Evolutionary conservation across 371 early-diverging fungal species (phyloP).

Genomic region (Lichtheimia ramosa): DNA sequence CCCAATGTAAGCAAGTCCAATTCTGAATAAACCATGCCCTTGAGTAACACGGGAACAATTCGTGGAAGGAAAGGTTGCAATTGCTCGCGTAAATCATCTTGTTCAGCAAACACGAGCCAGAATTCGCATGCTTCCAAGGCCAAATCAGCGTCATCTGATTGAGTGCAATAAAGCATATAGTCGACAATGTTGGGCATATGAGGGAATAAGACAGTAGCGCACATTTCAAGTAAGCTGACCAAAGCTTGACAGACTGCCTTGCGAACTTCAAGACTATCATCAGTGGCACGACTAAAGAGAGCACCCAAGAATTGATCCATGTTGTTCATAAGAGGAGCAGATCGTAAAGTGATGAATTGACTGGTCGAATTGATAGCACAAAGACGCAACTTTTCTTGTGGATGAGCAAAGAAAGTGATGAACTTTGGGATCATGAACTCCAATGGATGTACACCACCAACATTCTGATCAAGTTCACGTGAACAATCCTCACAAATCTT

Average conservation of each 20-base stretch:
- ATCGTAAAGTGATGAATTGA: slow-evolving; percentile 76
- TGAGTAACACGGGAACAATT: slow-evolving; percentile 89
- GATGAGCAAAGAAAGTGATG: slow-evolving; percentile 76
- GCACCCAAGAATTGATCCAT: slow-evolving; percentile 75
- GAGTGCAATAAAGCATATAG: slow-evolving; percentile 93
- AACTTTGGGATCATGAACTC: slow-evolving; percentile 86
- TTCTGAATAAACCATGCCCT: slow-evolving; percentile 94
- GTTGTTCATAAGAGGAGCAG: slow-evolving; percentile 69
- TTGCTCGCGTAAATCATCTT: slow-evolving; percentile 74
- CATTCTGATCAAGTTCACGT: slow-evolving; percentile 71
- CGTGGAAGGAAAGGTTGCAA: slow-evolving; percentile 77
- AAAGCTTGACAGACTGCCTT: slow-evolving; percentile 92
- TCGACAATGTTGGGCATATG: slow-evolving; percentile 83
- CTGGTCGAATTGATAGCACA: slow-evolving; percentile 77
- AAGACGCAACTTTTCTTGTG: slow-evolving; percentile 70
- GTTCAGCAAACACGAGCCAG: slow-evolving; percentile 95
- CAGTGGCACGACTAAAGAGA: slow-evolving; percentile 81
- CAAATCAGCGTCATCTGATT: slow-evolving; percentile 76
- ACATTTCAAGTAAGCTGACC: slow-evolving; percentile 82
- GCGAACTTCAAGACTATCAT: slow-evolving; percentile 78
- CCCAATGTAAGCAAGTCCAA: slow-evolving; percentile 80
- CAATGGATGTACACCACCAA: slow-evolving; percentile 73
- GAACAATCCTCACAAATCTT: slow-evolving; percentile 94
- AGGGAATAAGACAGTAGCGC: slow-evolving; percentile 79
- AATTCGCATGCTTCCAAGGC: slow-evolving; percentile 97